Percentiles rank a stretch among this genome's conserved stretches.
phyloP scores from a whole-genome alignment of 345 rosid genomes.

The Lepidium aucheri region DNA sequence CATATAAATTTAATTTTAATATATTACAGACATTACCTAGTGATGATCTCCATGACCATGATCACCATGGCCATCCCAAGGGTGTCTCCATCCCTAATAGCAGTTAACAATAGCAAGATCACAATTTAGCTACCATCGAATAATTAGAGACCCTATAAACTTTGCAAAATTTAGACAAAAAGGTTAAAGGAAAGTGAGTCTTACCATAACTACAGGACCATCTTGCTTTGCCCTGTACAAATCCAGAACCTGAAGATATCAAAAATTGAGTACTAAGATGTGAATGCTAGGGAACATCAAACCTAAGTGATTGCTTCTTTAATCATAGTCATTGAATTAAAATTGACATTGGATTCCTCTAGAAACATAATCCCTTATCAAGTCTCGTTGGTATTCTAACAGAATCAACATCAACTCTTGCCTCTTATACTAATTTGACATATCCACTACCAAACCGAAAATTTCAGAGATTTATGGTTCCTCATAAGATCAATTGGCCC shows the following conservation, averaged over 20 bases:
- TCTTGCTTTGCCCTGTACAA: constrained; percentile 92
- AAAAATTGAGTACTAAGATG: neutral
- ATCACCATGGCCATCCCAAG: constrained; percentile 97
- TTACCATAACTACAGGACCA: constrained; percentile 91
- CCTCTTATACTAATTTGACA: neutral
- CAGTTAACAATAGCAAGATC: constrained; percentile 4
- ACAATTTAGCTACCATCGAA: neutral
- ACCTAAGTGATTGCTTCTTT: neutral
- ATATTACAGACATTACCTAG: constrained; percentile 43
- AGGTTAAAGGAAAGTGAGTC: neutral
- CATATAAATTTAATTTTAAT: too few species aligned
- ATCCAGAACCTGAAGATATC: constrained; percentile 81
- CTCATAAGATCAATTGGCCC: neutral
- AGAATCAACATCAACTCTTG: neutral
- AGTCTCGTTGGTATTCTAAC: neutral
- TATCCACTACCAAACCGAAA: neutral
- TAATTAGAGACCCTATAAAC: neutral
- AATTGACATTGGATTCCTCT: neutral
- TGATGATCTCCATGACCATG: constrained; percentile 64
- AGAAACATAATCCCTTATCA: neutral
- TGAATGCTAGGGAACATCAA: neutral
- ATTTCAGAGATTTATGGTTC: neutral
- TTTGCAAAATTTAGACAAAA: neutral
- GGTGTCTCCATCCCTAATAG: constrained; percentile 90
- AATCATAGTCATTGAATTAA: neutral